Base-by-base conservation (phyloP, 805 yeast species). In the Candida qinlingensis region DNA sequence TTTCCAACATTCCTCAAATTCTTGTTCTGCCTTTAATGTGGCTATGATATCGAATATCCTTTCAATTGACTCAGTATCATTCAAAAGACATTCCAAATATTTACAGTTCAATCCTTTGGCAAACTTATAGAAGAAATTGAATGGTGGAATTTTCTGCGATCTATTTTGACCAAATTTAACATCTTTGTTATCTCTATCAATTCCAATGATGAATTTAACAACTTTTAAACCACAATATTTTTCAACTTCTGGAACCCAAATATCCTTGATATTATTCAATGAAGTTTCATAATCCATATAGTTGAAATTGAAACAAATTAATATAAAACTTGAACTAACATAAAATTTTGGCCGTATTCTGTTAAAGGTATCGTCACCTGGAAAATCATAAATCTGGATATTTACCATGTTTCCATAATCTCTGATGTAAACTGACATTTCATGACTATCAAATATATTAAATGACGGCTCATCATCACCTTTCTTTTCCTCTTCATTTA, bases 201-300 rank as follows among this genome's bases (percentile, higher is more conserved):
- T 62, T 0, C 73, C 75, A 35, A 70, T 65, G 47, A 71, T 58
- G 45, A 69, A 56, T 48, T 60, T 64, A 3, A 65, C 62, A n/a
- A 66, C 69, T 46, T 63, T 61, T 13, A 66, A 69, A 26, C 34
- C 44, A 53, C 74, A 70, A 58, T 70, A 65, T 41, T 60, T 63
- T 52, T 64, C 63, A 25, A 70, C 65, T 54, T 71, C 75, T 12
- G 74, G 72, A n/a, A 70, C 59, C 75, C 75, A 71, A 53, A 70
- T 63, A 41, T 68, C 73, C 50, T 54, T 56, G 19, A 70, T 67
- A 48, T 64, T 67, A 44, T 61, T 65, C 51, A 68, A 63, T 2
- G 71, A 60, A 45, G 63, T 68, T 6, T 66, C 56, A 4, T 63
- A 58, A 45, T 62, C 63, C 12, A 64, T 58, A n/a, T 64, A 55